Base-by-base conservation (phyloP, 768 basidiomycete genomes). In the Phlegmacium glaucopus region DNA sequence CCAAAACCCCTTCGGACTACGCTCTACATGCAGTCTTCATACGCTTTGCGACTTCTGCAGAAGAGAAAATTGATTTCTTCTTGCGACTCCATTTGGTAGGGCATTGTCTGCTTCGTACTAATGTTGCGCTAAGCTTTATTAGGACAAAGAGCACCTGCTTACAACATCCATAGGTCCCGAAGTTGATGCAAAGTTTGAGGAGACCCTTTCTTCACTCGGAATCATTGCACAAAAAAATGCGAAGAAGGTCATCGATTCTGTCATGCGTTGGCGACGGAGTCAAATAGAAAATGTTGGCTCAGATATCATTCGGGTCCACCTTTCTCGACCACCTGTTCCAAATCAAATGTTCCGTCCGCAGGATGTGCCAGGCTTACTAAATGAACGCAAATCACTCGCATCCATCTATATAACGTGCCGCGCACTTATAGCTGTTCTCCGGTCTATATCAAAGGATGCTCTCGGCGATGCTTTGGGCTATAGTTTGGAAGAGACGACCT, bases 331-430 rank as follows among this genome's bases (percentile, higher is more conserved):
- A 52, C 69, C 61, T 26, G 65, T 35, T 41, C 66, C 43, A 22
- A 59, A 53, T 29, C 71, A 73, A 12, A 51, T 53, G 26, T 48
- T 67, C 17, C 74, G 78, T 15, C 52, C 69, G 30, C 68, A 71
- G 36, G 82, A 85, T 47, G 65, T 76, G 13, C 68, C 76, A 1
- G 67, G 64, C 26, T 59, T 82, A n/a, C 64, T 85, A 38, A 77
- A 74, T 47, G 89, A 89, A 61, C 82, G 86, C 26, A 84, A 85
- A 61, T 80, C 82, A n/a, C 75, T 94, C 4, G 86, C 90, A 6
- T 83, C 90, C 1, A 86, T 89, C 32, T 95, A 93, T 61, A 82
- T 97, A 59, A 86, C 92, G 82, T 94, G 90, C 59, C 81, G 93
- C 42, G 85, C 89, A 4, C 75, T 95, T 15, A 83, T 92, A 22